Percentiles rank a stretch among this genome's conserved stretches.
Conservation (phyloP, 495 filamentous ascomycete genomes). For the Hyaloscypha finlandica region DNA sequence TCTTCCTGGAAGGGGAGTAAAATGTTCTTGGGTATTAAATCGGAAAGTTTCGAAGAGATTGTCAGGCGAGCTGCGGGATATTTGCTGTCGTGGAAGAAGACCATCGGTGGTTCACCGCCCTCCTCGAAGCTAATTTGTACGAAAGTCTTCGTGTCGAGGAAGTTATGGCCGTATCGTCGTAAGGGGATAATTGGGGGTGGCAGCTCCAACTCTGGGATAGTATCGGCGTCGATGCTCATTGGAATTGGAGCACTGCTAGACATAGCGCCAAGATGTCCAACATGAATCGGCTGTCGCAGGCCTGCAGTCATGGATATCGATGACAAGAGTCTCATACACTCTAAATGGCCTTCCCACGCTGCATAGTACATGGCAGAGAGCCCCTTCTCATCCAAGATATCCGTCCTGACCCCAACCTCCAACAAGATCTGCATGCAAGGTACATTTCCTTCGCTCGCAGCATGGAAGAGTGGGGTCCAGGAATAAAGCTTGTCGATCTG, state of each 20-base stretch:
- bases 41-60: conserved; percentile 93
- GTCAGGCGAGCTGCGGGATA: conserved; percentile 94
- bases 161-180: conserved; percentile 95
- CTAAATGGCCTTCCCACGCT: conserved; percentile 94
- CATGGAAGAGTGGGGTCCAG: conserved; percentile 96
- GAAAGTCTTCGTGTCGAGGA: conserved; percentile 94
- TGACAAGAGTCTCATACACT: conserved; percentile 88
- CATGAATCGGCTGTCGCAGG: conserved; percentile 32
- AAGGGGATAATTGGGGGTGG: conserved; percentile 96
- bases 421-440: conserved; percentile 79
- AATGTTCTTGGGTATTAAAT: conserved; percentile 93
- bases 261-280: conserved; percentile 36
- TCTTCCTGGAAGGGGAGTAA: conserved; percentile 96
- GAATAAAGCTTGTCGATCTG: conserved; percentile 94
- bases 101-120: conserved; percentile 66
- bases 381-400: conserved; percentile 86
- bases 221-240: conserved; percentile 76
- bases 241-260: conserved; percentile 55
- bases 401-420: conserved; percentile 69
- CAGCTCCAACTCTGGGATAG: conserved; percentile 87
- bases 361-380: conserved; percentile 97
- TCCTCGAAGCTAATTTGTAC: conserved; percentile 86
- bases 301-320: conserved; percentile 43
- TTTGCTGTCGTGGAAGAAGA: conserved; percentile 93
- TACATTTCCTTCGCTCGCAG: conserved; percentile 94